Evolutionary conservation across 495 filamentous ascomycete genomes (phyloP).

Genomic region (Trichoderma orchidacearum): DNA sequence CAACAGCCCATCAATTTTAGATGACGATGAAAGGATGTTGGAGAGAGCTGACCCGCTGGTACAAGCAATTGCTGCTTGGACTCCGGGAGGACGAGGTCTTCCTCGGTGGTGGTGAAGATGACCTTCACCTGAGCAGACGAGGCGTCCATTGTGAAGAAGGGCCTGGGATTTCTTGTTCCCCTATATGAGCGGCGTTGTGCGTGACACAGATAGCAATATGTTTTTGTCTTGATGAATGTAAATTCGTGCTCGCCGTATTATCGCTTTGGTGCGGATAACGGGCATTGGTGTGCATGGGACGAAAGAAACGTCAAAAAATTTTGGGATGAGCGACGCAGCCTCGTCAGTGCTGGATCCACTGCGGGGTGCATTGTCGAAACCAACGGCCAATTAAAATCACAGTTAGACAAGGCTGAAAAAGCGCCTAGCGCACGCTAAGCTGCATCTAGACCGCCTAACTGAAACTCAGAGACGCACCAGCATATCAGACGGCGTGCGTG

Average conservation of each 20-base stretch:
- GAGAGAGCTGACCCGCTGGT: slow-evolving; percentile 22
- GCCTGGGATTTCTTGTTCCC: neutral
- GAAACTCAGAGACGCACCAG: neutral
- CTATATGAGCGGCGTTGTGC: neutral
- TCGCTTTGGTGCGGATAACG: neutral
- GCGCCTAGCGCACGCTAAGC: neutral
- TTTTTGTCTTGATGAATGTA: neutral
- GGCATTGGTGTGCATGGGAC: neutral
- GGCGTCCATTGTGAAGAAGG: neutral
- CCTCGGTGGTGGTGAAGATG: slow-evolving; percentile 40
- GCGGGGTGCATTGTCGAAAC: neutral
- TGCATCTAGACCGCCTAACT: neutral
- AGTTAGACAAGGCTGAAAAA: neutral
- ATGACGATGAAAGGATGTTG: slow-evolving; percentile 3
- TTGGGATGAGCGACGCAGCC: neutral
- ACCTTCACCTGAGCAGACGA: slow-evolving; percentile 4
- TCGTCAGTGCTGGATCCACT: neutral
- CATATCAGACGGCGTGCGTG: neutral
- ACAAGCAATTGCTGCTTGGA: slow-evolving; percentile 38
- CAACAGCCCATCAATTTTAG: neutral
- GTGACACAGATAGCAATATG: neutral
- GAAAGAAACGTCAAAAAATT: slow-evolving; percentile 1
- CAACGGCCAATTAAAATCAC: neutral
- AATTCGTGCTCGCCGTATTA: neutral
- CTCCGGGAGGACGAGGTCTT: slow-evolving; percentile 43